phyloP scores from a whole-genome alignment of 208 protist genomes.

The Leishmania major region DNA sequence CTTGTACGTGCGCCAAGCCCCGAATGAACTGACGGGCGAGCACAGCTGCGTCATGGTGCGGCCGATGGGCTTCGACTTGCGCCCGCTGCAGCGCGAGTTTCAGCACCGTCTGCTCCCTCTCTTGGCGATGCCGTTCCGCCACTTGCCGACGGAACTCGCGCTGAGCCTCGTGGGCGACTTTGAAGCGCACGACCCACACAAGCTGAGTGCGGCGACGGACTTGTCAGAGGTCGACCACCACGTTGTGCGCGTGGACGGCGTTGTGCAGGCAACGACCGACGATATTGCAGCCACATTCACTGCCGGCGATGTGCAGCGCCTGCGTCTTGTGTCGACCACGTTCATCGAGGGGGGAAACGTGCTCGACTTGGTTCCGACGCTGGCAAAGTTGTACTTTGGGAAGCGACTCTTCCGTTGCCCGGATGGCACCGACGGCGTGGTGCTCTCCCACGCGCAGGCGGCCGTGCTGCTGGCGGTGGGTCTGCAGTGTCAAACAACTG shows the following conservation, averaged over 20 bases:
- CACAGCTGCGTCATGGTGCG: slow-evolving; percentile 99
- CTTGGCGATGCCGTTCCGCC: slow-evolving; percentile 93
- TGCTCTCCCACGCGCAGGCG: slow-evolving; percentile 89
- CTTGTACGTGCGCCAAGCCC: slow-evolving; percentile 92
- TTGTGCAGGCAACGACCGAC: slow-evolving; percentile 41
- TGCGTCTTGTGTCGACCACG: slow-evolving; percentile 92
- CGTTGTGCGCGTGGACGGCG: slow-evolving; percentile 59
- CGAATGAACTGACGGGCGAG: slow-evolving; percentile 99
- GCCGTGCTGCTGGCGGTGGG: slow-evolving; percentile 95
- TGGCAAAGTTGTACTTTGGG: slow-evolving; percentile 94
- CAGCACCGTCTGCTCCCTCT: slow-evolving; percentile 90
- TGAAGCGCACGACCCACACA: slow-evolving; percentile 54
- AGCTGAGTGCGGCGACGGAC: slow-evolving; percentile 36
- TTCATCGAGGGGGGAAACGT: slow-evolving; percentile 97
- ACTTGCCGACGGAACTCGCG: slow-evolving; percentile 84
- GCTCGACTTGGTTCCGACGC: slow-evolving; percentile 94
- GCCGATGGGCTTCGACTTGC: slow-evolving; percentile 71
- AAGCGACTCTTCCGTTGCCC: slow-evolving; percentile 53
- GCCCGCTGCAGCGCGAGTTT: slow-evolving; percentile 89
- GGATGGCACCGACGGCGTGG: slow-evolving; percentile 79
- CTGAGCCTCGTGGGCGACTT: slow-evolving; percentile 83
- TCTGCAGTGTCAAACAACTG: slow-evolving; percentile 88
- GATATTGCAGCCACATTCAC: slow-evolving; percentile 76
- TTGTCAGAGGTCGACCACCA: slow-evolving; percentile 40
- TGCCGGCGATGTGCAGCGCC: slow-evolving; percentile 93